Evolutionary conservation across 2,329 filamentous ascomycete genomes (phyloP).

Genomic region (Pseudogymnoascus verrucosus): DNA sequence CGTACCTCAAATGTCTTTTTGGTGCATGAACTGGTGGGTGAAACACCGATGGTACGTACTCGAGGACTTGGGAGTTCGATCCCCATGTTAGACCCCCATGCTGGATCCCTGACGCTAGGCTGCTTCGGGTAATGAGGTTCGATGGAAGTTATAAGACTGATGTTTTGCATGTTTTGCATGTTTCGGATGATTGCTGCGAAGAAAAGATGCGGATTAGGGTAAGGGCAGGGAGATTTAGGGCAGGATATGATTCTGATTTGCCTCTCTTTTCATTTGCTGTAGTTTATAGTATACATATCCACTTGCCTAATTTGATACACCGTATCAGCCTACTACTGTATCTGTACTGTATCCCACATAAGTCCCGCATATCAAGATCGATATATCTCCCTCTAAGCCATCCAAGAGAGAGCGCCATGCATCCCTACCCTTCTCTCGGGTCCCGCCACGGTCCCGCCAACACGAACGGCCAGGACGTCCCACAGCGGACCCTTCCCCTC

Average conservation of each 20-base stretch:
- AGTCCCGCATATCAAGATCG: neutral
- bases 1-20: neutral
- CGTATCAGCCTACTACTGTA: neutral
- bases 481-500: neutral
- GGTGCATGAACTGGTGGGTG: slow-evolving; percentile 2
- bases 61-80: neutral
- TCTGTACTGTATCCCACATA: neutral
- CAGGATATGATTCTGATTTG: neutral
- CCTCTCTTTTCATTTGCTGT: neutral
- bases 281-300: neutral
- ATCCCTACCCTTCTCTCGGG: neutral
- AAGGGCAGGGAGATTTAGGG: neutral
- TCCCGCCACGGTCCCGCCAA: neutral
- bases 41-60: neutral
- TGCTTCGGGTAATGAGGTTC: neutral
- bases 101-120: neutral
- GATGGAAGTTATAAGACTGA: neutral
- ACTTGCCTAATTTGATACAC: neutral
- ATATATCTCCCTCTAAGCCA: neutral
- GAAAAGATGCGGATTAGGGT: neutral
- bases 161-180: neutral
- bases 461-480: neutral
- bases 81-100: neutral
- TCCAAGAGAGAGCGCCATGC: neutral
- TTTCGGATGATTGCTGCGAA: neutral